These are phyloP conservation scores for Dillenia turbinata DNA, from an alignment of 164 flowering plant species.

Conservation along the genomic window DNA sequence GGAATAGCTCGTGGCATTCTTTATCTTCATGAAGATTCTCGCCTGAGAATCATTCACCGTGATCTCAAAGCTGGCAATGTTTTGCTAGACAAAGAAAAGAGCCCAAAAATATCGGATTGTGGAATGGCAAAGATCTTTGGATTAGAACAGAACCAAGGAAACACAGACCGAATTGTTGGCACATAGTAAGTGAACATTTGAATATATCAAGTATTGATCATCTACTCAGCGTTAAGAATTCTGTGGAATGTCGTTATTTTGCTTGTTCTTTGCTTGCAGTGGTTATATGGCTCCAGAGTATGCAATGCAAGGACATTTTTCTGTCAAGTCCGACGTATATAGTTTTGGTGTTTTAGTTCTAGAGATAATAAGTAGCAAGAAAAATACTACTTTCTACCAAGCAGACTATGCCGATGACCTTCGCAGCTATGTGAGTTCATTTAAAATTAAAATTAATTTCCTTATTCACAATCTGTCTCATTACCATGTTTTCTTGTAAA, in stretches of 20 bases:
- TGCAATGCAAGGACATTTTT: constrained; percentile 37
- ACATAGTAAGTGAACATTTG: constrained; percentile 30
- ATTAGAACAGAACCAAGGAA: constrained; percentile 25
- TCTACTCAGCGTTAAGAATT: too few species aligned
- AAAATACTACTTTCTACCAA: constrained; percentile 16
- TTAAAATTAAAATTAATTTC: too few species aligned
- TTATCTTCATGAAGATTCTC: constrained; percentile 27
- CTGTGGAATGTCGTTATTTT: not conserved
- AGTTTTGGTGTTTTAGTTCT: constrained; percentile 53
- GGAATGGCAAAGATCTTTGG: constrained; percentile 40
- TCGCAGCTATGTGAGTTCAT: constrained; percentile 32
- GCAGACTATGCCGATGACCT: constrained; percentile 21
- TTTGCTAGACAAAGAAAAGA: constrained; percentile 23
- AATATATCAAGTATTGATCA: too few species aligned
- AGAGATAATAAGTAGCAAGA: constrained; percentile 42
- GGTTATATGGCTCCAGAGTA: constrained; percentile 65
- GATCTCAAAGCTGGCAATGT: constrained; percentile 24
- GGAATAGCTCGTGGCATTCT: constrained; percentile 24
- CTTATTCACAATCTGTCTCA: too few species aligned
- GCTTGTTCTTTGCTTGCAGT: constrained; percentile 14
- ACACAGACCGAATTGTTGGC: constrained; percentile 29
- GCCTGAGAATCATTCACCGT: constrained; percentile 19
- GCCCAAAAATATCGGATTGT: constrained; percentile 41
- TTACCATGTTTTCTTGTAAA: too few species aligned
- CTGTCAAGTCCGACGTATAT: constrained; percentile 42